phyloP scores from a whole-genome alignment of 768 basidiomycete genomes.

The Mrakia hoshinonis region DNA sequence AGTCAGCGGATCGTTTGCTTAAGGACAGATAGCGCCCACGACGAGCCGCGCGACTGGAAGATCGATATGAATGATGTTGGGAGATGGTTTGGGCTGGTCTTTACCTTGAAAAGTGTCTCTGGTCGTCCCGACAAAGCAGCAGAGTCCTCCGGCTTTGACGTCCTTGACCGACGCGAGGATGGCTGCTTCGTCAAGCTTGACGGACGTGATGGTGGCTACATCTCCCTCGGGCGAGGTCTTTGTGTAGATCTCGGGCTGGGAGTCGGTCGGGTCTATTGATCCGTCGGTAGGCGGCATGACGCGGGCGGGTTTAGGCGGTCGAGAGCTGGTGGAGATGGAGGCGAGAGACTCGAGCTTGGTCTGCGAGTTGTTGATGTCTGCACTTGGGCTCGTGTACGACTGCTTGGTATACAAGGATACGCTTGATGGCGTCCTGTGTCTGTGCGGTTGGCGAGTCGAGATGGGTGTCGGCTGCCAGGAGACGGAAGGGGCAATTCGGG shows the following conservation, averaged over 20 bases:
- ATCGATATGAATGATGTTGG: not conserved
- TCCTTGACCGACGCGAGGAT: conserved; percentile 59
- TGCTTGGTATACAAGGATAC: too few relatives aligned
- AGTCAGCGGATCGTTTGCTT: not conserved
- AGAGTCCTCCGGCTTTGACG: conserved; percentile 61
- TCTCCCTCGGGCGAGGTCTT: conserved; percentile 41
- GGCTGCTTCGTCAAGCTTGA: conserved; percentile 50
- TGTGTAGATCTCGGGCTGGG: not conserved
- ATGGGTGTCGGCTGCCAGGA: not conserved
- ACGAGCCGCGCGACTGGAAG: too few relatives aligned
- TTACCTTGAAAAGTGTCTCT: conserved; percentile 75
- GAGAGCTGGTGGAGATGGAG: not conserved
- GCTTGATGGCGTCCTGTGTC: too few relatives aligned
- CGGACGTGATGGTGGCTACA: conserved; percentile 54
- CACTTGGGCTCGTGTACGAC: too few relatives aligned
- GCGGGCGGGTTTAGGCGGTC: not conserved
- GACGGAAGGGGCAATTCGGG: not conserved
- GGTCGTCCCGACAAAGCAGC: conserved; percentile 75
- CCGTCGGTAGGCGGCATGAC: not conserved
- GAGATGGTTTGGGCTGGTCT: not conserved
- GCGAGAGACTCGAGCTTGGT: too few relatives aligned
- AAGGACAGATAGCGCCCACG: too few relatives aligned
- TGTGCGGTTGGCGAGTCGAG: not conserved
- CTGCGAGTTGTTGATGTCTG: too few relatives aligned
- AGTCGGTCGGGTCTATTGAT: not conserved